Percentiles rank a stretch among this genome's conserved stretches.
Conservation (phyloP, 2,329 filamentous ascomycete species). For the Graphilbum fragrans region DNA sequence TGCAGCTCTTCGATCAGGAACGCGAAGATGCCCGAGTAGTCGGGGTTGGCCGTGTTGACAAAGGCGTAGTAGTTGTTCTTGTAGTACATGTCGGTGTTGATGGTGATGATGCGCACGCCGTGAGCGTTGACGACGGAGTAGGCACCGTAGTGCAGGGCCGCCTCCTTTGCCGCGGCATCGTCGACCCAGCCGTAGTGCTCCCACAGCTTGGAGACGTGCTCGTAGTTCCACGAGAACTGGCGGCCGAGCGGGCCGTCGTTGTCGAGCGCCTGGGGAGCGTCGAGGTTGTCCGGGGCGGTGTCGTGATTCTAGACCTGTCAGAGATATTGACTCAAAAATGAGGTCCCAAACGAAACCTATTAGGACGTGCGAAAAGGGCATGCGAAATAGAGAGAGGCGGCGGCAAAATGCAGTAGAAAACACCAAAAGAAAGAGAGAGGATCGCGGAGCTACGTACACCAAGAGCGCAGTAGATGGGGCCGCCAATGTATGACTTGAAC, state of each 20-base stretch:
- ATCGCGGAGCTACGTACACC: conserved; percentile 21
- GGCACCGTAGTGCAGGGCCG: conserved; percentile 33
- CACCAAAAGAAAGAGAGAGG: background rate
- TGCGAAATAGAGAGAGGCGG: background rate
- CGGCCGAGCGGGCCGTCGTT: conserved; percentile 27
- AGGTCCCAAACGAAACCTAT: too few species aligned
- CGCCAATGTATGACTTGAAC: conserved; percentile 42
- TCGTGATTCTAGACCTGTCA: conserved; percentile 46
- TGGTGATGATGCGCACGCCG: conserved; percentile 43
- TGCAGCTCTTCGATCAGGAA: conserved; percentile 43
- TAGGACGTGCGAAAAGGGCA: background rate
- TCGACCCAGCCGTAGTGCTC: conserved; percentile 37
- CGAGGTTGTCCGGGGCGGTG: conserved; percentile 37
- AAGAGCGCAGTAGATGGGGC: conserved; percentile 41
- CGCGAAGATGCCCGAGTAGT: conserved; percentile 37
- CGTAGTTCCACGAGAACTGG: conserved; percentile 43
- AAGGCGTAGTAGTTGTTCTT: conserved; percentile 45
- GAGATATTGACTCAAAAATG: too few species aligned
- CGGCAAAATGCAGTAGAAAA: background rate
- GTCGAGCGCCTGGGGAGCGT: conserved; percentile 34
- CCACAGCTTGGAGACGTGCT: conserved; percentile 34
- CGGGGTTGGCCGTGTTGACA: conserved; percentile 32
- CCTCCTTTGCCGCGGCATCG: conserved; percentile 18
- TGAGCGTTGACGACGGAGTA: conserved; percentile 33
- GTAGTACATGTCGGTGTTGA: conserved; percentile 50